Evolutionary conservation across 768 basidiomycete genomes (phyloP), one percentile per base, ranked within the genome.

Genomic region (Guyanaporus albipodus): DNA sequence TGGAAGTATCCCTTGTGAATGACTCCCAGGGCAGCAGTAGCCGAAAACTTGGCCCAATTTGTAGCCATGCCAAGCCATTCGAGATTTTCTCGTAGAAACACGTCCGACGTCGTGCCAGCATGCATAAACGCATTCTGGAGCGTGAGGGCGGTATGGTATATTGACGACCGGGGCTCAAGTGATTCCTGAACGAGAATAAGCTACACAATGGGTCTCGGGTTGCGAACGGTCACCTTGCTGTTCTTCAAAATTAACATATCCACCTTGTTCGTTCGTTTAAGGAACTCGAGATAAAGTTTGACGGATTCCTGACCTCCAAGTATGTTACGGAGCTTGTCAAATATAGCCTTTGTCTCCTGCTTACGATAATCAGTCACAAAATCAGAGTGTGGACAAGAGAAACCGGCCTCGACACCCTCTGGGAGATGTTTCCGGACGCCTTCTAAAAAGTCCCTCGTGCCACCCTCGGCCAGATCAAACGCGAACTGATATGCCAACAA

Each of bases 31-130:
- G 90, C 93, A 17, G 96, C 93, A 11, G 96, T 97, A 6, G 96
- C 91, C 4, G 92, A 91, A 70, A 98, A 99, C 62, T 98, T 99
- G 23, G 92, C 90, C 96, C 96, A 99, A 64, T 99, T 98, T 22
- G 86, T 86, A 3, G 96, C 96, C 43, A 91, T 78, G 9, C 82
- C 89, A 4, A 99, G 80, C 93, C 94, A 99, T 62, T 97, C 95
- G 27, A 99, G 78, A 64, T 98, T 98, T 42, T 97, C 91, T 11
- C 93, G 83, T 17, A 99, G 73, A 71, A 98, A 99, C 21, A 78
- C 63, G 60, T 99, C 96, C 2, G 93, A 94, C 0, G 93, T 92
- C 4, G 96, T 99, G 38, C 96, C 96, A n/a, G 95, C 84, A 62
- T 96, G 86, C 83, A 95, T 94, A 66, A 94, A 98, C 2, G 96